These are phyloP conservation scores for Globisporangium camurandrum DNA, from an alignment of 352 stramenopile genomes.

Conservation along the genomic window DNA sequence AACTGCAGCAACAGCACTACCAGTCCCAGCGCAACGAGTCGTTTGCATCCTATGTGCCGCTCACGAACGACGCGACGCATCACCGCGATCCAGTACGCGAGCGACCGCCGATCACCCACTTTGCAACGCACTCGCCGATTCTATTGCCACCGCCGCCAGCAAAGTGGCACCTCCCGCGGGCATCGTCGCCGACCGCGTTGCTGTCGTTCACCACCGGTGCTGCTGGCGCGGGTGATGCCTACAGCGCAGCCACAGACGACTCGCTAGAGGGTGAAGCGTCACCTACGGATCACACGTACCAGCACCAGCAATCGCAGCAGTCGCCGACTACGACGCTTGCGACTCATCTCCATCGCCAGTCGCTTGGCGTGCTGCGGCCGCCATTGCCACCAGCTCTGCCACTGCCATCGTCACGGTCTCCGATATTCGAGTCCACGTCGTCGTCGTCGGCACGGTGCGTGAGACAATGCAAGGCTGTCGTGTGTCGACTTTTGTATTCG, in stretches of 20 bases:
- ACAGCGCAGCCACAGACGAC: too few species aligned
- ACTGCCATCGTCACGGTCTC: background rate
- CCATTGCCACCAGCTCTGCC: background rate
- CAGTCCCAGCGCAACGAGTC: background rate
- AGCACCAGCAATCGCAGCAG: background rate
- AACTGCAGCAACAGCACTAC: background rate
- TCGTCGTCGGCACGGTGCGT: too few species aligned
- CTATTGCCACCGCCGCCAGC: background rate
- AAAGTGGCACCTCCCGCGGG: background rate
- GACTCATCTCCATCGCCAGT: background rate
- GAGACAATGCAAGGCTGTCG: too few species aligned
- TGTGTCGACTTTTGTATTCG: too few species aligned
- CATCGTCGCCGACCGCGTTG: background rate
- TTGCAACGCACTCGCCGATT: slow-evolving; percentile 1
- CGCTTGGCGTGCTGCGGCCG: background rate
- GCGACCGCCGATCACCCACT: background rate
- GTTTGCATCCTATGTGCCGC: background rate
- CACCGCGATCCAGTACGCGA: background rate
- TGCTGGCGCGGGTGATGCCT: background rate
- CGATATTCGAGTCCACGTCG: too few species aligned
- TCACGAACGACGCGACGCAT: background rate
- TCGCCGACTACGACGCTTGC: background rate
- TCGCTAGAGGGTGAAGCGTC: too few species aligned
- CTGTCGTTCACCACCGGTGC: background rate
- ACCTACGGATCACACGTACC: background rate